These are phyloP conservation scores for Talaromyces sp. DNA, from an alignment of 2,329 filamentous ascomycete species.

Conservation along the genomic window DNA sequence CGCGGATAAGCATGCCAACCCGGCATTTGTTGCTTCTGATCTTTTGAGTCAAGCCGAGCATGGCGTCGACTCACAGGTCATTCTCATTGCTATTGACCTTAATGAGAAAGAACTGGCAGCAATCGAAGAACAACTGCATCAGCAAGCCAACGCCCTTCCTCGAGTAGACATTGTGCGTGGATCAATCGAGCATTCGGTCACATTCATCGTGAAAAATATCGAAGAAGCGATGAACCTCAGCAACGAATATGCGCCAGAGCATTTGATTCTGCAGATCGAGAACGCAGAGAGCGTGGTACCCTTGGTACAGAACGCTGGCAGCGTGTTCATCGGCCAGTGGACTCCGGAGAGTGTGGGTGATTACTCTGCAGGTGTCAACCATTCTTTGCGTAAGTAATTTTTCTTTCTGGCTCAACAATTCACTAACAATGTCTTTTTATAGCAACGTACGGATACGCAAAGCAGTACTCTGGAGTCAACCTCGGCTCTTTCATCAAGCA, in stretches of 20 bases:
- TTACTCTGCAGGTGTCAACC: slow-evolving; percentile 96
- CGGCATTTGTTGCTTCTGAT: slow-evolving; percentile 92
- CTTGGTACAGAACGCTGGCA: slow-evolving; percentile 85
- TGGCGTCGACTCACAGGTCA: slow-evolving; percentile 91
- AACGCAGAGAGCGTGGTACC: slow-evolving; percentile 69
- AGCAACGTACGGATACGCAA: slow-evolving; percentile 97
- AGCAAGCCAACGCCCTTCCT: slow-evolving; percentile 78
- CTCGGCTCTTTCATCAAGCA: slow-evolving; percentile 95
- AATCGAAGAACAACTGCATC: slow-evolving; percentile 87
- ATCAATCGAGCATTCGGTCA: slow-evolving; percentile 85
- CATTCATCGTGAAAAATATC: slow-evolving; percentile 66
- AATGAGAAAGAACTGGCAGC: slow-evolving; percentile 65
- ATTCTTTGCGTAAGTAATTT: slow-evolving; percentile 79
- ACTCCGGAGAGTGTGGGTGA: slow-evolving; percentile 97
- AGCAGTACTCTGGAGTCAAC: slow-evolving; percentile 97
- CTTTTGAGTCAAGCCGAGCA: slow-evolving; percentile 94
- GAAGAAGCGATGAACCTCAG: slow-evolving; percentile 73
- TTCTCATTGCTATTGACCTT: slow-evolving; percentile 80
- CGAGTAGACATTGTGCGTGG: slow-evolving; percentile 89
- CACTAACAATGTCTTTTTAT: background rate
- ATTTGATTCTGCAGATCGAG: slow-evolving; percentile 84
- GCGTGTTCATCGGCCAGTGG: slow-evolving; percentile 93
- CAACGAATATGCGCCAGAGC: slow-evolving; percentile 94
- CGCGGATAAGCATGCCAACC: slow-evolving; percentile 80
- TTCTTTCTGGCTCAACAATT: background rate